Base-by-base conservation (phyloP, 2,329 filamentous ascomycete species). In the Ascochyta clinopodiicola region DNA sequence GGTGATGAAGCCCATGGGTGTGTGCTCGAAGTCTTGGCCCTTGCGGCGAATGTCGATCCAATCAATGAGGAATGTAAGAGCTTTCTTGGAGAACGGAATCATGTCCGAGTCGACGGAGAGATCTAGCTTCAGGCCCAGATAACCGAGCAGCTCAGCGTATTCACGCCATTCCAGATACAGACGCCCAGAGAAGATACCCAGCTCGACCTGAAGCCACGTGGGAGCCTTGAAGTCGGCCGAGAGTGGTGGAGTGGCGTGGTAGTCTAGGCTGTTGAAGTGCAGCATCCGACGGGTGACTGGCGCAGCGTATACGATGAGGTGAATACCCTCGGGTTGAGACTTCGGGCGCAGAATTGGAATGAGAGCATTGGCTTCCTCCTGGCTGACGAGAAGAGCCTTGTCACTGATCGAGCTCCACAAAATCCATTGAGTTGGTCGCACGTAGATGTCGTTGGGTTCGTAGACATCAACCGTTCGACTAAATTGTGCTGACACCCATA, bases 261-360 rank as follows among this genome's bases (percentile, higher is more conserved):
- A 88, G 0, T 65, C 63, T 0, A 90, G 71, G 0, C 65, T 59
- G 60, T 86, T 84, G 71, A 89, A 88, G 4, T 79, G 74, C 0
- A 83, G 66, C 86, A 89, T 90, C 1, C 78, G 76, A 27, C 80
- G 78, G 0, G 86, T 88, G 0, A 86, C 78, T 0, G 88, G 84
- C 0, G 86, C 81, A 0, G 86, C 78, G 56, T 90, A 90, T 0
- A 79, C 73, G 0, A 88, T 63, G 0, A 89, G 73, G 50, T 83
- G 77, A 0, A 79, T 78, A 0, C 35, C n/a, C 12, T 31, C 34
- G 4, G 32, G 19, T 0, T 36, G 12, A 0, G 38, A 17, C 6
- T 24, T 25, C 9, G 29, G 7, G 4, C 70, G 71, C 35, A 88
- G 59, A 0, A 78, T 57, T 0, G 78, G 77, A 3, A 90, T 77